Evolutionary conservation across 177 flowering plant species (phyloP), one percentile per base, ranked within the genome.

Genomic region (Vitis hybrid): DNA sequence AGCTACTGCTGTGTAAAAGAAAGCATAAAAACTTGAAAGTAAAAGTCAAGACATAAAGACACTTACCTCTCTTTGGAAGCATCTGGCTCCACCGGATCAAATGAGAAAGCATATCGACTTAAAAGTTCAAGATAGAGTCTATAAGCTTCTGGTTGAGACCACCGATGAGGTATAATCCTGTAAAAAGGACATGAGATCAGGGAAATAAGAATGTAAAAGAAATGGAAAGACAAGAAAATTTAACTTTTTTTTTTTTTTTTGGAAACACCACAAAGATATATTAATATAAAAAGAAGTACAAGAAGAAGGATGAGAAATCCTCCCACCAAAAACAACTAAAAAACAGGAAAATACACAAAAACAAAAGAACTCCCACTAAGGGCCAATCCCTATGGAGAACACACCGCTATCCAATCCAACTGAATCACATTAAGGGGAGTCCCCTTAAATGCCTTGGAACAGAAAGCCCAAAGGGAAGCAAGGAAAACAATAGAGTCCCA

Each of bases 111-210:
- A 79, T 79, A 79, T 51, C 81, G 82, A 55, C 70, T 76, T 52
- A 90, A 52, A 62, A 91, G 91, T 71, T 90, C 92, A 66, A 91
- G 87, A 75, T 83, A 90, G 7, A 91, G 87, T 50, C 91, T 85
- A 59, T 85, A 91, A 2, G 94, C 94, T 70, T 83, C 85, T 51
- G 94, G 97, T 50, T 88, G 92, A 65, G 75, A 72, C 55, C 68
- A 69, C 14, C 92, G 83, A 61, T 77, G 65, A 62, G 91, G 84
- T 80, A 91, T 66, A 18, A 87, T 81, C 73, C 90, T 91, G 82
- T 51, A 70, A 70, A 11, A 68, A 63, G 14, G 21, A 50, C 4
- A 30, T 24, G 46, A 9, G 4, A 14, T 21, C 18, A 64, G 14
- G 6, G 56, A 52, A 18, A 32, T 27, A 35, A 30, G 14, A n/a